Conservation (phyloP, 2,329 filamentous ascomycete genomes). For the Talaromyces rugulosus region DNA sequence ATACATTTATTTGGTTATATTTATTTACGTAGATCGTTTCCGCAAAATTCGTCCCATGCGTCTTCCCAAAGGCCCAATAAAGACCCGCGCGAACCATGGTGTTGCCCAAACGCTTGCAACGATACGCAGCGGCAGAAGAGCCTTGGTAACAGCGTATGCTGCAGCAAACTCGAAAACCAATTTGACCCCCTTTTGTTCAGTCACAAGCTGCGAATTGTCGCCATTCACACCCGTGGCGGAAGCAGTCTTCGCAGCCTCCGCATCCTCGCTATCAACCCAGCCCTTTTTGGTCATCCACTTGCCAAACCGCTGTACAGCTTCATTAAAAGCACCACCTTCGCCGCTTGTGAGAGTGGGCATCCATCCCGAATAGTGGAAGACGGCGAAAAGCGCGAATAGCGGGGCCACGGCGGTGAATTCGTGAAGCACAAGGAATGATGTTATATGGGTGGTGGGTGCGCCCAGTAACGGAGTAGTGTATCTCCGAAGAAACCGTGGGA, state of each 20-base stretch:
- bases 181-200: slow-evolving; percentile 44
- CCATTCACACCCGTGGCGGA: slow-evolving; percentile 23
- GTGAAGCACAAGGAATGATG: slow-evolving; percentile 84
- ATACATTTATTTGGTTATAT: neutral
- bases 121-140: slow-evolving; percentile 72
- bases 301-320: slow-evolving; percentile 70
- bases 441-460: slow-evolving; percentile 77
- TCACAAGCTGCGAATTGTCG: slow-evolving; percentile 14
- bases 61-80: slow-evolving; percentile 49
- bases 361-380: slow-evolving; percentile 77
- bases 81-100: slow-evolving; percentile 78
- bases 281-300: slow-evolving; percentile 72
- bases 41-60: slow-evolving; percentile 37
- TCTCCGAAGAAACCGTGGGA: slow-evolving; percentile 63
- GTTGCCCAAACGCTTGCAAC: slow-evolving; percentile 79
- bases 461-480: slow-evolving; percentile 67
- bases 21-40: slow-evolving; percentile 16
- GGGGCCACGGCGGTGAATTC: slow-evolving; percentile 86
- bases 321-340: slow-evolving; percentile 35
- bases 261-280: slow-evolving; percentile 60
- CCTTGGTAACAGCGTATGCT: slow-evolving; percentile 88
- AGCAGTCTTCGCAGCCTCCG: slow-evolving; percentile 40
- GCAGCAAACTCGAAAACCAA: slow-evolving; percentile 69
- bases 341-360: slow-evolving; percentile 54
- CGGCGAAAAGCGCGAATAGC: slow-evolving; percentile 65